These are phyloP conservation scores for Yamadazyma epiphylla DNA, from an alignment of 1,139 yeast species.

Conservation along the genomic window DNA sequence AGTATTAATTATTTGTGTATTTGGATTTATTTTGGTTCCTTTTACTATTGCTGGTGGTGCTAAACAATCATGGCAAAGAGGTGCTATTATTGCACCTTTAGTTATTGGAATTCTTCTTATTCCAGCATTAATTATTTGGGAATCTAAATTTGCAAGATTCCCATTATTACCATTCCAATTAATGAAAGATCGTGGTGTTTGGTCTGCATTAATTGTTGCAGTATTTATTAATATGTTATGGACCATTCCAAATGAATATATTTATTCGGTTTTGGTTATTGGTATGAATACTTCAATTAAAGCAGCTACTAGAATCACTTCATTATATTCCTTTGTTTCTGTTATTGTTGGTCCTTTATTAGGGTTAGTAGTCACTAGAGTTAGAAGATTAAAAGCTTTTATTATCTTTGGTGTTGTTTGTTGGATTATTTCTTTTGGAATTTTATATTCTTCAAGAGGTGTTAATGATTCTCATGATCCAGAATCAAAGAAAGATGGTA, in stretches of 20 bases:
- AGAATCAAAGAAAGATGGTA: conserved; percentile 39
- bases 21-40: conserved; percentile 57
- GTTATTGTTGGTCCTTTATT: conserved; percentile 58
- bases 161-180: conserved; percentile 60
- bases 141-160: conserved; percentile 41
- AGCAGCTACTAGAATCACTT: conserved; percentile 65
- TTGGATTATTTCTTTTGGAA: conserved; percentile 57
- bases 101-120: conserved; percentile 58
- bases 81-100: conserved; percentile 54
- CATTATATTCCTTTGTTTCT: conserved; percentile 61
- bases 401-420: conserved; percentile 54
- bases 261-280: conserved; percentile 62
- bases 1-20: conserved; percentile 42
- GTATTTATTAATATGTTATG: conserved; percentile 54
- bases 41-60: conserved; percentile 57
- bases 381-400: conserved; percentile 56
- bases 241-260: conserved; percentile 66
- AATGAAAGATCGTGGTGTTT: conserved; percentile 61
- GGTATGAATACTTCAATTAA: conserved; percentile 54
- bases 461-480: conserved; percentile 35
- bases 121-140: conserved; percentile 56
- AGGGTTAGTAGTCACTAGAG: conserved; percentile 50
- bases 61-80: conserved; percentile 47
- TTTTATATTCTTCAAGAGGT: conserved; percentile 56
- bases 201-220: conserved; percentile 49